These are phyloP conservation scores for Verticillium albo-atrum DNA, from an alignment of 2,329 filamentous ascomycete species.

Conservation along the genomic window DNA sequence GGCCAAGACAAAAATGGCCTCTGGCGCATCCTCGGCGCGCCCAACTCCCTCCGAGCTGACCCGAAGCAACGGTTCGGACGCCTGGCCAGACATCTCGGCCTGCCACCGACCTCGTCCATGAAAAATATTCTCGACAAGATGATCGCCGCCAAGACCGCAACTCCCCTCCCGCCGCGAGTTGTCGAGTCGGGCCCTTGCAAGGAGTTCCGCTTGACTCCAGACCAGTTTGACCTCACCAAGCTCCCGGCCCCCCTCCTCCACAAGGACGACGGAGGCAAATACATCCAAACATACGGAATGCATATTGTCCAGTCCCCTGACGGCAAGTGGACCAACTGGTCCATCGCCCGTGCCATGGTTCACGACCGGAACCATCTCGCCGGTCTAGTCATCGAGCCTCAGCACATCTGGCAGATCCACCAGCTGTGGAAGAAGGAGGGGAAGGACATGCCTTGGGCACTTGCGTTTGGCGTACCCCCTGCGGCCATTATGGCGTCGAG, in stretches of 20 bases:
- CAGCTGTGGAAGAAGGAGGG: conserved; percentile 40
- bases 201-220: conserved; percentile 29
- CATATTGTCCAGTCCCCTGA: conserved; percentile 40
- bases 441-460: conserved; percentile 40
- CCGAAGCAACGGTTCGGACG: conserved; percentile 30
- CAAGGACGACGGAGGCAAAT: conserved; percentile 41
- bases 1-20: conserved; percentile 36
- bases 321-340: conserved; percentile 43
- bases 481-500: conserved; percentile 41
- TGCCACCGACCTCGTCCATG: conserved; percentile 30
- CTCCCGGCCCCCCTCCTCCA: conserved; percentile 39
- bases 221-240: conserved; percentile 35
- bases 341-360: conserved; percentile 41
- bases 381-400: conserved; percentile 35
- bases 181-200: conserved; percentile 36
- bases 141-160: conserved; percentile 13
- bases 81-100: conserved; percentile 33
- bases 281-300: conserved; percentile 46
- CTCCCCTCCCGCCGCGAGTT: conserved; percentile 6
- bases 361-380: conserved; percentile 34
- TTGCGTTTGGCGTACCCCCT: conserved; percentile 44
- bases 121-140: conserved; percentile 37
- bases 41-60: conserved; percentile 29
- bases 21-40: conserved; percentile 41
- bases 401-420: conserved; percentile 42